Evolutionary conservation across 2,329 filamentous ascomycete genomes (phyloP), one percentile per base, ranked within the genome.

Genomic region (Hypoxylon sp.): DNA sequence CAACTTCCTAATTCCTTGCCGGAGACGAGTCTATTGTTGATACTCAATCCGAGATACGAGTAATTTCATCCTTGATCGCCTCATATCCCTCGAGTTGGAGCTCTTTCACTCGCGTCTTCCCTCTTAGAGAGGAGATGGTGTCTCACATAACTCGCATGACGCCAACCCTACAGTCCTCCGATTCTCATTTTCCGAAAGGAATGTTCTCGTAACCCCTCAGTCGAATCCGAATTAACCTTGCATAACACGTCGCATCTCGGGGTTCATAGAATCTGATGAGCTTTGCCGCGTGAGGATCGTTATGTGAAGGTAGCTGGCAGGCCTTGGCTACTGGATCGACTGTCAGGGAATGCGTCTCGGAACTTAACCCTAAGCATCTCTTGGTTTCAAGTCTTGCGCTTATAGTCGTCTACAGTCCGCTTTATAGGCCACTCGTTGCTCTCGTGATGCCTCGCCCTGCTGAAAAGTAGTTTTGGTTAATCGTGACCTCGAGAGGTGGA

Each of bases 331-430:
- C 82, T 54, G 71, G 76, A 67, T 66, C 65, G 70, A 56, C 63
- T 67, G 66, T 50, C 17, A 72, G 87, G 86, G 88, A 91, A 88
- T 85, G 84, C 82, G 84, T 82, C 70, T 91, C 90, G 93, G 92
- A 94, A 94, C 92, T 94, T 97, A 97, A 97, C 94, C 94, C 94
- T 97, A 97, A 92, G 87, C 84, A 84, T 81, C 83, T 81, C 84
- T 89, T 92, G 92, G 93, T 90, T 89, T 78, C 80, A 54, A 92
- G 92, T 86, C 77, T 94, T 92, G 89, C 89, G 88, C 85, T 86
- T 80, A 84, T 83, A 87, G 90, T 91, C 90, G 90, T 90, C 81
- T 86, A 83, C n/a, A 39, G 86, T 82, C 83, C 84, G 83, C 86
- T 86, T 89, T 94, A 79, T 94, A 94, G 81, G 77, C 81, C 79